A percentile compares a stretch with the other conserved stretches of the same genome.
These are phyloP conservation scores for Sordariomycetes sp. DNA, from an alignment of 2,329 filamentous ascomycete species.

Conservation along the genomic window DNA sequence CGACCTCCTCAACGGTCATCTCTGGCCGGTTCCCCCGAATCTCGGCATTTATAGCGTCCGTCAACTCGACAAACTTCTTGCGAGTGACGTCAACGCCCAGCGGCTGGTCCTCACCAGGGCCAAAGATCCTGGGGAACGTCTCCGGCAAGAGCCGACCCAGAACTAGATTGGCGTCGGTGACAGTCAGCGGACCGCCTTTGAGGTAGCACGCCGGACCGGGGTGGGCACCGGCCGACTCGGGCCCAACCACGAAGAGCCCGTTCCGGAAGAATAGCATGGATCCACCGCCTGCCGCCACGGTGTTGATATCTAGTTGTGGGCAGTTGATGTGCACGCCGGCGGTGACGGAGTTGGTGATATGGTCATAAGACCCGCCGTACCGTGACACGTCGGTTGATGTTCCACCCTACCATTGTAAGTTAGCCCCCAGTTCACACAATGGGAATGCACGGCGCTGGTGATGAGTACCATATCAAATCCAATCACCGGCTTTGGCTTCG, in stretches of 20 bases:
- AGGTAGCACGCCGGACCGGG: constrained; percentile 64
- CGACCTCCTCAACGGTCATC: constrained; percentile 21
- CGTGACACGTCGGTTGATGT: constrained; percentile 63
- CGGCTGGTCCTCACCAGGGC: constrained; percentile 50
- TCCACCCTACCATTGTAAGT: constrained; percentile 41
- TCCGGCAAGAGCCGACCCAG: constrained; percentile 48
- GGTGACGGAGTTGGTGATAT: constrained; percentile 63
- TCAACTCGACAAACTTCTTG: constrained; percentile 28
- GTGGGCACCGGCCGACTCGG: constrained; percentile 61
- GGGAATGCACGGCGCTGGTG: background rate
- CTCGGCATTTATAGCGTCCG: constrained; percentile 18
- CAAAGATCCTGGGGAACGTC: constrained; percentile 65
- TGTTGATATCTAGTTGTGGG: constrained; percentile 66
- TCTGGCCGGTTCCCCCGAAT: constrained; percentile 19
- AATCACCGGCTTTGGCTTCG: constrained; percentile 59
- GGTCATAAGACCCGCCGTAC: constrained; percentile 59
- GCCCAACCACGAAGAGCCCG: constrained; percentile 60
- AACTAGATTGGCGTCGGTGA: constrained; percentile 63
- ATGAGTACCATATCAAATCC: constrained; percentile 55
- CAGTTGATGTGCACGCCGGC: constrained; percentile 61
- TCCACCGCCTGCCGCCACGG: constrained; percentile 45
- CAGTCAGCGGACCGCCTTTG: constrained; percentile 59
- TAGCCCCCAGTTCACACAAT: background rate
- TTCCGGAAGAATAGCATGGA: constrained; percentile 54
- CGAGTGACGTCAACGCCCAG: constrained; percentile 28